A percentile compares a stretch with the other conserved stretches of the same genome.
Evolutionary conservation across 192 early-diverging fungal species (phyloP).

Genomic region (Gigaspora rosea): DNA sequence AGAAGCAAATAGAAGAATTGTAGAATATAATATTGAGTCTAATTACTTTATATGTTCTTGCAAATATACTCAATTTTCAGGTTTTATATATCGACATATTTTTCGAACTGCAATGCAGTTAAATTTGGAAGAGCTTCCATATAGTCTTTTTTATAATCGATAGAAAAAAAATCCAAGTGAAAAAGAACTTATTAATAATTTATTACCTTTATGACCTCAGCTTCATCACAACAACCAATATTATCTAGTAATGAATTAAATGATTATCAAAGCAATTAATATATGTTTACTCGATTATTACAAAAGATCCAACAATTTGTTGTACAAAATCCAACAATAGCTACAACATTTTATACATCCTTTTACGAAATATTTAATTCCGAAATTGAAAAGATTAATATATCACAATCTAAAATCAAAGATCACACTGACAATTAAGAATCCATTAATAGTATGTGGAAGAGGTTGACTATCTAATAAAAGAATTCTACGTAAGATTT

Average conservation of each 20-base stretch:
- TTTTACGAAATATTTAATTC: too few relatives aligned
- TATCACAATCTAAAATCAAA: not conserved
- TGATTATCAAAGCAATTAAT: not conserved
- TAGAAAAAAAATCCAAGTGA: conserved; percentile 3
- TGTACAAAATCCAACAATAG: too few relatives aligned
- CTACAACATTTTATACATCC: not conserved
- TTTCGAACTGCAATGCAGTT: not conserved
- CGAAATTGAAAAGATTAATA: not conserved
- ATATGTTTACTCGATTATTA: not conserved
- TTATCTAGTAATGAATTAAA: not conserved
- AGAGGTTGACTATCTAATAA: not conserved
- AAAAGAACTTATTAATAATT: too few relatives aligned
- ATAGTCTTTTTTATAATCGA: not conserved
- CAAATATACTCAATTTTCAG: too few relatives aligned
- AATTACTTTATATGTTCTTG: too few relatives aligned
- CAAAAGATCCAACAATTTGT: not conserved
- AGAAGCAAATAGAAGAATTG: not conserved
- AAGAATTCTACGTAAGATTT: too few relatives aligned
- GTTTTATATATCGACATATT: too few relatives aligned
- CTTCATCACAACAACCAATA: too few relatives aligned
- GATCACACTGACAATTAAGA: not conserved
- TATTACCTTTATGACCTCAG: too few relatives aligned
- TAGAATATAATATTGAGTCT: too few relatives aligned
- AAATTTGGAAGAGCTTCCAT: not conserved
- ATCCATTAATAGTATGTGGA: not conserved